Evolutionary conservation across 352 stramenopile species (phyloP), one percentile per base, ranked within the genome.

Genomic region (Aphanomyces cochlioides): DNA sequence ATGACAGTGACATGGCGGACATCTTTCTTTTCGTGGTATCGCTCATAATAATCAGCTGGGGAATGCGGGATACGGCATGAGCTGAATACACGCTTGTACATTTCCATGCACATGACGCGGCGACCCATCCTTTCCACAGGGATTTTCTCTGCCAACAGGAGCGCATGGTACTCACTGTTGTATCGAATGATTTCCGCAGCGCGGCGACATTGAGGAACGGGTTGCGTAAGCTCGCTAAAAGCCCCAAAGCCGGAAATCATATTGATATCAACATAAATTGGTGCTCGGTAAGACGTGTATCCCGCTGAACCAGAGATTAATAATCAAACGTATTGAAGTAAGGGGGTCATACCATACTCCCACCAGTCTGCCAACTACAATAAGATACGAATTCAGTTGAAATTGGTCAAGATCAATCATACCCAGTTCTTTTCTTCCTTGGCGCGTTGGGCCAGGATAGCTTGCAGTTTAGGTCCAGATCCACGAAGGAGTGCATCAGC

Each of bases 221-320:
- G 81, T 13, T 82, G 77, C 28, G 88, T 86, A 34, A 92, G 91
- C 69, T 97, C 92, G 67, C 96, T 83, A 17, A 88, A 87, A 53
- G 97, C 97, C n/a, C 97, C 90, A 73, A 98, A 98, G 74, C 96
- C 97, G 68, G 97, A 98, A 37, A 91, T 89, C 74, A 98, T 96
- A 74, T 98, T 98, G 69, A 98, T 87, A 45, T 95, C 93, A 36
- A 97, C 77, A 1, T 90, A 89, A 74, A 97, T 96, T 66, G 95
- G 75, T 53, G 83, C 87, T 17, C 79, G 81, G 56, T 87, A 81
- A 66, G 79, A 88, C 48, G 89, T 60, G 66, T 90, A 90, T 19
- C 28, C 60, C 41, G 60, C 60, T 67, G 36, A 4, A 57, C 1
- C 7, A 7, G 28, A 10, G 3, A 41, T 56, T 41, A 7, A 57